Conservation (phyloP, 495 filamentous ascomycete genomes). For the Mycothermus thermophilus region DNA sequence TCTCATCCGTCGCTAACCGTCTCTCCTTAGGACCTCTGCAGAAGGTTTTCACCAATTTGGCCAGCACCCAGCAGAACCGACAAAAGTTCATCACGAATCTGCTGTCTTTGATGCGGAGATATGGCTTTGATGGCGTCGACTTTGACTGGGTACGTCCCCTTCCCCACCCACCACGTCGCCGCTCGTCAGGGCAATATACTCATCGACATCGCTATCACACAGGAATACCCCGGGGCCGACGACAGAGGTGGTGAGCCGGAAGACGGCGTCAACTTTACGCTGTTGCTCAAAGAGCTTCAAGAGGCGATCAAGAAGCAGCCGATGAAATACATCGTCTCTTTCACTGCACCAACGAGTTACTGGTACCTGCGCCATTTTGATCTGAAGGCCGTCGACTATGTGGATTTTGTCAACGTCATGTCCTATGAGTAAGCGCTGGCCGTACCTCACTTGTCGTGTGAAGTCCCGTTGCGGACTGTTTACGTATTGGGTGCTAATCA, state of each 20-base stretch:
- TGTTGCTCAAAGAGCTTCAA: slow-evolving; percentile 27
- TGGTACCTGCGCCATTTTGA: slow-evolving; percentile 41
- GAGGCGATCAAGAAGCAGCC: too few species aligned
- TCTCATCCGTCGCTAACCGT: too few species aligned
- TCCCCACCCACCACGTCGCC: too few species aligned
- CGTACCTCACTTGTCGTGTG: neutral
- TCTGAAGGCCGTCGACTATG: slow-evolving; percentile 19
- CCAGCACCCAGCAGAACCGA: slow-evolving; percentile 12
- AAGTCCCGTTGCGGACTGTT: neutral
- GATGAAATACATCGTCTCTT: slow-evolving; percentile 14
- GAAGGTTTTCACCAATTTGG: slow-evolving; percentile 5
- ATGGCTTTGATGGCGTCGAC: slow-evolving; percentile 43
- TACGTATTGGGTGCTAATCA: too few species aligned
- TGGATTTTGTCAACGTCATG: slow-evolving; percentile 47
- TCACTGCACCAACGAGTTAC: slow-evolving; percentile 33
- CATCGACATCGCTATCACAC: too few species aligned
- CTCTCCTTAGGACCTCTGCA: too few species aligned
- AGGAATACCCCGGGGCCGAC: slow-evolving; percentile 36
- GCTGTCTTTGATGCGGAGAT: slow-evolving; percentile 27
- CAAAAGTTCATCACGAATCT: slow-evolving; percentile 28
- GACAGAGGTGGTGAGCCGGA: slow-evolving; percentile 30
- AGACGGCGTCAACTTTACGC: slow-evolving; percentile 32
- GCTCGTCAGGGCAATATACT: too few species aligned
- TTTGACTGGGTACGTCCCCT: slow-evolving; percentile 39
- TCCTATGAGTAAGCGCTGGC: slow-evolving; percentile 24